A percentile compares a stretch with the other conserved stretches of the same genome.
Evolutionary conservation across 768 basidiomycete species (phyloP).

Genomic region (Lepiota venenata): DNA sequence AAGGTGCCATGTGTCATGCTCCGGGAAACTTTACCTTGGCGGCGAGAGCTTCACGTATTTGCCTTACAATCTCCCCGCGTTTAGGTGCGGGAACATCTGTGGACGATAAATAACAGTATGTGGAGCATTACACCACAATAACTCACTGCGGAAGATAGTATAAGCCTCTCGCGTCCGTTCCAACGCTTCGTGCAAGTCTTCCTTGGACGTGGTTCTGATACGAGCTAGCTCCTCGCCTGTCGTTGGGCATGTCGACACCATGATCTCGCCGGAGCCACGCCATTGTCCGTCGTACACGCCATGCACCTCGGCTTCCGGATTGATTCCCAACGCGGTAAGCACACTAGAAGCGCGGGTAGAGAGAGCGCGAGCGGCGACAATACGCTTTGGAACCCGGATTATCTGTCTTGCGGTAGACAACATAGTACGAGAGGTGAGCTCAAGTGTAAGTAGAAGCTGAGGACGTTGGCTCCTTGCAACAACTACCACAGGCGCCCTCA

Average conservation of each 20-base stretch:
- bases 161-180: conserved; percentile 74
- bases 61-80: conserved; percentile 84
- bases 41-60: conserved; percentile 80
- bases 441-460: neutral
- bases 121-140: neutral
- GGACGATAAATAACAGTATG: conserved; percentile 6
- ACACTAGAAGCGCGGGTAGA: conserved; percentile 71
- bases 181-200: conserved; percentile 70
- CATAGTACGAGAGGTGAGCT: neutral
- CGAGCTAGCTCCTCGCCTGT: conserved; percentile 83
- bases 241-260: conserved; percentile 76
- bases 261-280: conserved; percentile 70
- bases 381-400: neutral
- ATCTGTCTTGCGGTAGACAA: conserved; percentile 2
- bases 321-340: conserved; percentile 62
- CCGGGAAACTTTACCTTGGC: conserved; percentile 52
- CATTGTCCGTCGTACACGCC: conserved; percentile 86
- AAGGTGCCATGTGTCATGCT: neutral
- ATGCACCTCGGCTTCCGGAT: conserved; percentile 48
- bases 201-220: conserved; percentile 67
- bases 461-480: neutral
- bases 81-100: conserved; percentile 75
- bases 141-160: conserved; percentile 54
- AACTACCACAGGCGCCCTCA: conserved; percentile 1
- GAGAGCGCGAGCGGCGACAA: conserved; percentile 36